Base-by-base conservation (phyloP, 2,329 filamentous ascomycete species). In the Sporothrix inflata region DNA sequence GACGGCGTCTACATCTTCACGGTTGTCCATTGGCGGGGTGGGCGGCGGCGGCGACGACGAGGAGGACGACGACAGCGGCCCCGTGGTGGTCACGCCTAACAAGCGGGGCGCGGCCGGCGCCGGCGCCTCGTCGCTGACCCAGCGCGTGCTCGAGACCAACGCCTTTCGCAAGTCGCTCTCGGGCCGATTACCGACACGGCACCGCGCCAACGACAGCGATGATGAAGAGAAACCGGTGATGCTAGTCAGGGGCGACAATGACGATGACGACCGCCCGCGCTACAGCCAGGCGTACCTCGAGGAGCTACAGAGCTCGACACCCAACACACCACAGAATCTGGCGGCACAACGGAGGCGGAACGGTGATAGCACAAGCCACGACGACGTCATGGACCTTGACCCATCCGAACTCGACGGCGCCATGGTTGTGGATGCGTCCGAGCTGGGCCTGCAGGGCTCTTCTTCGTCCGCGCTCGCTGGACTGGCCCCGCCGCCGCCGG, bases 241-340 rank as follows among this genome's bases (percentile, higher is more conserved):
- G n/a, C 90, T 91, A 68, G 51, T 11, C 27, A n/a, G 81, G 12
- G 42, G 21, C n/a, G 42, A 60, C 47, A 60, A 74, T 34, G 55
- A 70, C 16, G 90, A 92, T 16, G 89, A 91, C 19, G 90, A 91
- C 69, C 85, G 91, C 49, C 94, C 94, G 0, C 91, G 84, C 73
- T 98, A 99, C 80, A 97, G 88, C 83, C 92, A 92, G 78, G 93
- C 97, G 76, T 93, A 95, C 75, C 85, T 99, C 24, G 90, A 92
- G 45, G 93, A 97, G 79, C 85, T 99, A 16, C 93, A 94, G 74
- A 92, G 90, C 73, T 94, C 93, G 14, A 98, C 94, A 0, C 94
- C 94, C 0, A 93, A 90, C 30, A 94, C 92, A 0, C 94, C 94
- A 0, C 91, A 89, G 74, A 87, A 92, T 73, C 78, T 90, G 0